Evolutionary conservation across 1,284 basidiomycete genomes (phyloP), one percentile per base, ranked within the genome.

Genomic region (Omphalotus olearius): DNA sequence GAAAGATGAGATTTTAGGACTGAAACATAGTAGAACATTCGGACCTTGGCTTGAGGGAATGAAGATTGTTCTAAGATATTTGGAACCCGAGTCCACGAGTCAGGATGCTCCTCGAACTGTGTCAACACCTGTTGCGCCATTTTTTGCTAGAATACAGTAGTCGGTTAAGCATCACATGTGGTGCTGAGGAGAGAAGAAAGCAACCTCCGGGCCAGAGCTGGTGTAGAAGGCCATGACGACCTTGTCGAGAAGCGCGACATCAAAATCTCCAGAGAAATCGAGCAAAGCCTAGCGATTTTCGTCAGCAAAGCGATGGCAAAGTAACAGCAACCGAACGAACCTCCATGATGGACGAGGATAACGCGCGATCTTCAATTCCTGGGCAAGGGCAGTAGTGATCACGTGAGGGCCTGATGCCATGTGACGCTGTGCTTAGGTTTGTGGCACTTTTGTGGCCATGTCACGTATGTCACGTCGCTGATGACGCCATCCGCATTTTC

Each of bases 1-100:
- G 47, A 49, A 51, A 40, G 45, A 10, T 33, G 2, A 33, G 30
- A 33, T 33, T 33, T 7, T 10, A 37, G 28, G 38, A 26, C 30
- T 37, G 36, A 47, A 42, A 18, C 39, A 30, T 46, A 25, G 43
- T 18, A 47, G 36, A 28, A 37, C 41, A 47, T n/a, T 6, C 74
- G 47, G 45, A 92, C 94, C 80, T 99, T 99, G 40, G 95, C 87
- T 69, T 98, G 96, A 36, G 88, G 82, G 66, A 88, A 93, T 18
- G 78, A 76, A 9, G 93, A 91, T 54, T 79, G 79, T 66, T 98
- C 93, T 52, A 99, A 77, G 61, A 99, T 91, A 56, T 90, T 88
- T 30, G 97, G 97, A 1, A 99, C 97, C 65, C 93, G 83, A 59
- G 96, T 95, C 97, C 97, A 99, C 43, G 94, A 86, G 56, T 99